Evolutionary conservation across 139 green algal genomes (phyloP).

Genomic region (Ettlia oleoabundans): DNA sequence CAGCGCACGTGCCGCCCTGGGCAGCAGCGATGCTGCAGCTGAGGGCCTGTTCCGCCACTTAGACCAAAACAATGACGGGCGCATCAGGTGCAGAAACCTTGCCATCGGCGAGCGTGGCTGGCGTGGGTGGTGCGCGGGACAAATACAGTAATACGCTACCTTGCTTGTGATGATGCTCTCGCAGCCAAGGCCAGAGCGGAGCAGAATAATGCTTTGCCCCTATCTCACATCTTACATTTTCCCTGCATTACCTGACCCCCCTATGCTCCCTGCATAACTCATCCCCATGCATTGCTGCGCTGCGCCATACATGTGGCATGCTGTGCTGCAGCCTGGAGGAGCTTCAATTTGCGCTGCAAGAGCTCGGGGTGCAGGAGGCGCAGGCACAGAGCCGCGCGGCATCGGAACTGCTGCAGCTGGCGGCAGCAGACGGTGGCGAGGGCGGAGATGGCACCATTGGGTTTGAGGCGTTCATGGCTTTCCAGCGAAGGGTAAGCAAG

Average conservation of each 20-base stretch:
- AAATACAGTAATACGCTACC: too few species aligned
- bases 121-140: too few species aligned
- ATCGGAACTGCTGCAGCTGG: conserved; percentile 24
- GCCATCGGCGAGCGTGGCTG: too few species aligned
- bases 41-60: conserved; percentile 60
- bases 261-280: too few species aligned
- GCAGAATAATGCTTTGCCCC: too few species aligned
- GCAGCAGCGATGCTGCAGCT: conserved; percentile 21
- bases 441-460: conserved; percentile 38
- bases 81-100: too few species aligned
- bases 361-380: conserved; percentile 49
- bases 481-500: conserved; percentile 34
- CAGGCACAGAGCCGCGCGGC: conserved; percentile 7
- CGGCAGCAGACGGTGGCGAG: not conserved
- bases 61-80: conserved; percentile 67
- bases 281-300: not conserved
- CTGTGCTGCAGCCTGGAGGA: conserved; percentile 51
- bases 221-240: too few species aligned
- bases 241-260: too few species aligned
- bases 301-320: not conserved
- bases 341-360: conserved; percentile 47
- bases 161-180: too few species aligned
- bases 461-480: conserved; percentile 52
- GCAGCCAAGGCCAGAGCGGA: too few species aligned
- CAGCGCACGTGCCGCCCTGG: not conserved